Percentiles rank a stretch among this genome's conserved stretches.
Conservation (phyloP, 768 basidiomycete species). For the Sporobolomyces pararoseus region DNA sequence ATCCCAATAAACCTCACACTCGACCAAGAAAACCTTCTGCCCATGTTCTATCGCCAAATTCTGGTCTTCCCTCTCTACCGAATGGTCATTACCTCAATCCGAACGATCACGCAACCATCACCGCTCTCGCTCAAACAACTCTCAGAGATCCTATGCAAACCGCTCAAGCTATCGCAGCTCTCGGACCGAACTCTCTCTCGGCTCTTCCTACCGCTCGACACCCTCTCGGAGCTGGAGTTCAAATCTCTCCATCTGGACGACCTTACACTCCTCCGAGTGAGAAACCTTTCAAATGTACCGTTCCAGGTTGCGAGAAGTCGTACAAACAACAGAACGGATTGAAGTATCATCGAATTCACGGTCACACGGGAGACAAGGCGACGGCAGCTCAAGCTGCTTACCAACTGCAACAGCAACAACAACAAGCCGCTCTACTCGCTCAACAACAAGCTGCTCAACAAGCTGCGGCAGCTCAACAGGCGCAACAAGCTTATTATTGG, state of each 20-base stretch:
- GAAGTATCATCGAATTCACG: constrained; percentile 48
- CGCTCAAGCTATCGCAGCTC: constrained; percentile 26
- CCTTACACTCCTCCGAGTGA: constrained; percentile 50
- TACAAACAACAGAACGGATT: constrained; percentile 50
- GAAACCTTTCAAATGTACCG: constrained; percentile 66
- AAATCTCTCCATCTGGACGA: constrained; percentile 57
- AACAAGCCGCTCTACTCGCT: neutral
- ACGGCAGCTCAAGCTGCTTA: constrained; percentile 7
- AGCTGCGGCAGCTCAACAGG: neutral
- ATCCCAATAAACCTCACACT: constrained; percentile 8
- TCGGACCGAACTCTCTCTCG: constrained; percentile 31
- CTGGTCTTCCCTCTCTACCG: constrained; percentile 4
- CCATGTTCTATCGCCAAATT: neutral
- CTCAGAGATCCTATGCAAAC: constrained; percentile 38
- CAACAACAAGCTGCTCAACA: constrained; percentile 11
- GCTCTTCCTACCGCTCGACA: constrained; percentile 49
- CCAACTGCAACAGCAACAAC: constrained; percentile 27
- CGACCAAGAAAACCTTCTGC: constrained; percentile 2
- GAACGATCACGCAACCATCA: constrained; percentile 50
- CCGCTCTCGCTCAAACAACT: constrained; percentile 49
- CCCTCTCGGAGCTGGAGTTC: constrained; percentile 56
- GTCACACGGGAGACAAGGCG: constrained; percentile 44
- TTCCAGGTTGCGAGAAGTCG: constrained; percentile 48
- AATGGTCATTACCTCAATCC: constrained; percentile 48
- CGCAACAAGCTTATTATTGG: constrained; percentile 17